A percentile compares a stretch with the other conserved stretches of the same genome.
Evolutionary conservation across 163 green algal species (phyloP).

Genomic region (Scenedesmus sp.): DNA sequence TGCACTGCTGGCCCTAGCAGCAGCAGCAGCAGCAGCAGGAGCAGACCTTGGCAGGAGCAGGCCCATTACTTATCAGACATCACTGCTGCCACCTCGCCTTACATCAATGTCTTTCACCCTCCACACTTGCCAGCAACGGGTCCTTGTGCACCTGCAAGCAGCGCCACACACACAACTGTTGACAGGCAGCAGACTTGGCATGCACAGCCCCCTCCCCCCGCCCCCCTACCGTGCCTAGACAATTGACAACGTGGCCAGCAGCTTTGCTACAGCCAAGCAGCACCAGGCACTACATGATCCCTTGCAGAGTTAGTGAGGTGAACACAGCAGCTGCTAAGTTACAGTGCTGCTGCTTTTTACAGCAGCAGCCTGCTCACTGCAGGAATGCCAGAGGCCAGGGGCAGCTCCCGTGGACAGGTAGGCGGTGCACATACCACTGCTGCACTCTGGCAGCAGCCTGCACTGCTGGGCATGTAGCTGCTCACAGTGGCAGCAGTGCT

Average conservation of each 20-base stretch:
- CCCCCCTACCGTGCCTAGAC: too few species aligned
- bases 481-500: background rate
- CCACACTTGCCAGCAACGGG: slow-evolving; percentile 4
- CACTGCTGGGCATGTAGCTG: background rate
- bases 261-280: background rate
- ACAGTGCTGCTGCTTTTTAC: background rate
- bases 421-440: background rate
- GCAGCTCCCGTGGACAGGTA: too few species aligned
- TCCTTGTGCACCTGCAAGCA: slow-evolving; percentile 34
- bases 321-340: too few species aligned
- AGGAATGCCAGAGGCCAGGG: too few species aligned
- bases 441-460: background rate
- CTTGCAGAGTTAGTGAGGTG: background rate
- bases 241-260: too few species aligned
- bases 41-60: background rate
- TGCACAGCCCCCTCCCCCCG: too few species aligned
- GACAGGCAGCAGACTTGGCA: too few species aligned
- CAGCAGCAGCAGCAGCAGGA: background rate
- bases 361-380: background rate
- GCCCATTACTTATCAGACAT: background rate
- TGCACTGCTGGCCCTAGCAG: too few species aligned
- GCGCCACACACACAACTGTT: background rate
- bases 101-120: background rate
- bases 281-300: background rate
- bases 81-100: background rate